phyloP scores from a whole-genome alignment of 1,284 basidiomycete species.

The Leccinum subfulvum region DNA sequence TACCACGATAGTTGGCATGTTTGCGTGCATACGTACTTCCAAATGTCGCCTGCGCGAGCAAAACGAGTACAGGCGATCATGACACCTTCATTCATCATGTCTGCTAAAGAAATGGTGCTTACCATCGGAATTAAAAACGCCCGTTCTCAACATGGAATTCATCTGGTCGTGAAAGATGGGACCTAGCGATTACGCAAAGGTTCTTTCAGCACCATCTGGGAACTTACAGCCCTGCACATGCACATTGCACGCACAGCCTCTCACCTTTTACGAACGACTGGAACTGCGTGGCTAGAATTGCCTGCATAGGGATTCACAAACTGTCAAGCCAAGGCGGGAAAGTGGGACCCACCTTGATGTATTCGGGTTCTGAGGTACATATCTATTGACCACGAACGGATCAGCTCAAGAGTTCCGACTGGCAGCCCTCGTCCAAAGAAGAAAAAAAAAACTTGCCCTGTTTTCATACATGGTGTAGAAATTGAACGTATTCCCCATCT shows the following conservation, averaged over 20 bases:
- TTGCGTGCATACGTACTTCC: conserved; percentile 41
- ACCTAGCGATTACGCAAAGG: conserved; percentile 13
- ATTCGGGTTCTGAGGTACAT: conserved; percentile 40
- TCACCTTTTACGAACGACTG: conserved; percentile 44
- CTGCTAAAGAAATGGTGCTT: conserved; percentile 6
- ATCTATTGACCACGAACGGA: conserved; percentile 17
- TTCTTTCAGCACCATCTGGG: conserved; percentile 5
- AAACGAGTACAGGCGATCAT: background rate
- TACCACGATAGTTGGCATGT: background rate
- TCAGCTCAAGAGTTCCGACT: background rate
- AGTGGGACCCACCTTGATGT: conserved; percentile 35
- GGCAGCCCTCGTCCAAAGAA: background rate
- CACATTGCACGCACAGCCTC: background rate
- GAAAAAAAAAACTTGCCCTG: conserved; percentile 22
- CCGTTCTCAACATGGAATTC: conserved; percentile 45
- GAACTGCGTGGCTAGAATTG: conserved; percentile 40
- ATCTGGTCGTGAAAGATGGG: conserved; percentile 27
- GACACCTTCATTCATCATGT: background rate
- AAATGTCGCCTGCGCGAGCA: conserved; percentile 43
- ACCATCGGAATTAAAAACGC: conserved; percentile 65
- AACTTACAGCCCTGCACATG: background rate
- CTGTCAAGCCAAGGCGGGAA: background rate
- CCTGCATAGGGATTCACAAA: conserved; percentile 20
- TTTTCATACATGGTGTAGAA: conserved; percentile 34
- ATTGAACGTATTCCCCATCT: conserved; percentile 33